Evolutionary conservation across 768 basidiomycete genomes (phyloP).

Genomic region (Auriscalpium orientale): DNA sequence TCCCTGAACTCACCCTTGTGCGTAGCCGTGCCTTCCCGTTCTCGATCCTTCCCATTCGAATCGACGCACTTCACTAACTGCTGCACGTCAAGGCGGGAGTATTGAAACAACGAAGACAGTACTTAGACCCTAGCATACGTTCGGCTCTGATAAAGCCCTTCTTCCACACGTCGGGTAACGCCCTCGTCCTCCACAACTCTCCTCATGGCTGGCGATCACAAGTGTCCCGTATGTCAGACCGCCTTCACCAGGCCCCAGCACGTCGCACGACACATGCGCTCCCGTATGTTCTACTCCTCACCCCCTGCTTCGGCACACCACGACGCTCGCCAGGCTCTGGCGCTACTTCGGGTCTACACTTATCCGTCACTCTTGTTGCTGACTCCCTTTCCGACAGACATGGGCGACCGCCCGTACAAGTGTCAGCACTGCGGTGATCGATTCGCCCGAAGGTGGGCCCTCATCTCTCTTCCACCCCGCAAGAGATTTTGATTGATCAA

Average conservation of each 20-base stretch:
- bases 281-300: slow-evolving; percentile 49
- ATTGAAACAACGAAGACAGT: no score
- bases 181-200: no score
- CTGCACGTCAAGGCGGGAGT: no score
- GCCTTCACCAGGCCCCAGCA: slow-evolving; percentile 87
- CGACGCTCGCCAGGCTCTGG: background rate
- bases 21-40: no score
- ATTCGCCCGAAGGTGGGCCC: slow-evolving; percentile 68
- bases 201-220: slow-evolving; percentile 73
- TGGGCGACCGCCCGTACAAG: slow-evolving; percentile 85
- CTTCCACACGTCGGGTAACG: no score
- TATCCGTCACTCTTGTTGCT: slow-evolving; percentile 1
- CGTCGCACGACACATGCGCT: slow-evolving; percentile 86
- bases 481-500: background rate
- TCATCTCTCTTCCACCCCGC: background rate
- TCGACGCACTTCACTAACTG: no score
- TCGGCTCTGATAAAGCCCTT: no score
- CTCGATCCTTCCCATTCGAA: no score
- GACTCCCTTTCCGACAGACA: slow-evolving; percentile 42
- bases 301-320: slow-evolving; percentile 4
- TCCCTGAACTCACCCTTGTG: no score
- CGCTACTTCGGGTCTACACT: background rate
- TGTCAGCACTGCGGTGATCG: slow-evolving; percentile 85
- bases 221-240: slow-evolving; percentile 80
- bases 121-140: no score